A percentile compares a stretch with the other conserved stretches of the same genome.
Conservation (phyloP, 306 rosid species). For the Trifolium fragiferum region DNA sequence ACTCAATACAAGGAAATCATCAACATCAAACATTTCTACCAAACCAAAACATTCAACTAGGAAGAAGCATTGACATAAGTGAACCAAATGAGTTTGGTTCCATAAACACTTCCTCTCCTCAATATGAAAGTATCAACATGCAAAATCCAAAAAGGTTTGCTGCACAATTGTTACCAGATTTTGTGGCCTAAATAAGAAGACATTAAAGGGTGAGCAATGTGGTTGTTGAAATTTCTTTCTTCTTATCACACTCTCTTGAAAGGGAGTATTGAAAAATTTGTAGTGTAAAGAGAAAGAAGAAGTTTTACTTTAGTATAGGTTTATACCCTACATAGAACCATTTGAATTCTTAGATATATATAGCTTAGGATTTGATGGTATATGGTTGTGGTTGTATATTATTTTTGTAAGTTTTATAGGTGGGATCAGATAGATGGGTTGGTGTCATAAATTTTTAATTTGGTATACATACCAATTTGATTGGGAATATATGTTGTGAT, state of each 20-base stretch:
- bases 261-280: slow-evolving; percentile 57
- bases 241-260: slow-evolving; percentile 40
- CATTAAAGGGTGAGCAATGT: slow-evolving; percentile 40
- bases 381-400: slow-evolving; percentile 97
- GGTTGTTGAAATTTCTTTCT: slow-evolving; percentile 49
- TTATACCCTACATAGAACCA: slow-evolving; percentile 82
- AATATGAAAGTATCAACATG: slow-evolving; percentile 78
- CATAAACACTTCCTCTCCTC: slow-evolving; percentile 74
- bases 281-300: slow-evolving; percentile 88
- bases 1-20: slow-evolving; percentile 71
- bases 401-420: slow-evolving; percentile 76
- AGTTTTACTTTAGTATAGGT: slow-evolving; percentile 79
- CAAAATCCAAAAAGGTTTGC: slow-evolving; percentile 95
- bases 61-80: slow-evolving; percentile 73
- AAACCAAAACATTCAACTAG: slow-evolving; percentile 79
- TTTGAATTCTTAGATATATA: slow-evolving; percentile 60
- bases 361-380: slow-evolving; percentile 75
- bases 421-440: slow-evolving; percentile 81
- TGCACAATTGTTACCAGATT: slow-evolving; percentile 93
- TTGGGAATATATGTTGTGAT: slow-evolving; percentile 48
- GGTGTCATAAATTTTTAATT: slow-evolving; percentile 67
- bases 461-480: slow-evolving; percentile 66
- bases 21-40: slow-evolving; percentile 84
- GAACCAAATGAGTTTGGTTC: slow-evolving; percentile 74
- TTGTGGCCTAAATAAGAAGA: slow-evolving; percentile 63